Base-by-base conservation (phyloP, 495 filamentous ascomycete genomes). In the Talaromyces proteolyticus region DNA sequence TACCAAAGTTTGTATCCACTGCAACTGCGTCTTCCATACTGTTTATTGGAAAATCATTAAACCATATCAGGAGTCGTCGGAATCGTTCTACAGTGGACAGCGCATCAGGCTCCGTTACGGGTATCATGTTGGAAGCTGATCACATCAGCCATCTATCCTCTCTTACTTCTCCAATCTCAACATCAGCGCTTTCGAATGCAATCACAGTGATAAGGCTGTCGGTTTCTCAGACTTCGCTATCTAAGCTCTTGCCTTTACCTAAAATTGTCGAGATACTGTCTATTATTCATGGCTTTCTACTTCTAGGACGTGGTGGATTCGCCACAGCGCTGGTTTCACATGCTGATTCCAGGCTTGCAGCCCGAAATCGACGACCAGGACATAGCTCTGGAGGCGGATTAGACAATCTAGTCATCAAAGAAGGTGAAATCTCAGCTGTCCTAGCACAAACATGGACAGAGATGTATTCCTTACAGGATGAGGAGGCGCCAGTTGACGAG, bases 281-380 rank as follows among this genome's bases (percentile, higher is more conserved):
- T 39, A 69, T 96, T 19, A 78, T 96, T 0, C 80, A 90, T 47
- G 82, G 92, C 44, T 96, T 95, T 62, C 87, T 96, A 56, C 76
- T 98, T 8, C 79, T 98, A 8, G 81, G 87, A 8, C 78, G 87
- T 16, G 92, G 93, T 8, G 93, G 96, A 60, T 98, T 98, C 64
- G 89, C 89, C 6, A 79, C 92, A 53, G 82, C 87, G 8, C 70
- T 98, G 17, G 87, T 93, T 1, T 77, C 84, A 25, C 87, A 95
- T 70, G 89, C 91, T 7, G 87, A 95, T 54, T 65, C 64, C 17
- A 60, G 60, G 22, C 60, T 63, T 26, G 56, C 54, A 18, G 50
- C 46, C 41, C 29, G 43, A 6, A 56, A 43, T 5, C 44, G 57
- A 22, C 55, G 64, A 53, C 47, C 60, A 20, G 54, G 65, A 51